Percentiles rank a stretch among this genome's conserved stretches.
Evolutionary conservation across 441 rosid species (phyloP).

Genomic region (Eruca vesicaria): DNA sequence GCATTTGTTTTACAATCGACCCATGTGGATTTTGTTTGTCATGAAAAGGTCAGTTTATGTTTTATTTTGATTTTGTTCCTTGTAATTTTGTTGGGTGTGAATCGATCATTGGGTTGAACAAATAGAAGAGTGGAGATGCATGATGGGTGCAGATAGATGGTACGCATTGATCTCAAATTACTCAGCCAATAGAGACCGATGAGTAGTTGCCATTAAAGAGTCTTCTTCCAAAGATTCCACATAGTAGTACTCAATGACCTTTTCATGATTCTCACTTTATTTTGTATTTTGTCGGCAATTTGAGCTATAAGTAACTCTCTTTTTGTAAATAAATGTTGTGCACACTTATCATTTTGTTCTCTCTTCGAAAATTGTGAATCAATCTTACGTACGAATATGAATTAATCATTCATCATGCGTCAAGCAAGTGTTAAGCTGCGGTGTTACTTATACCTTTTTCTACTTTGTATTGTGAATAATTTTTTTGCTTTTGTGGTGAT

Average conservation of each 20-base stretch:
- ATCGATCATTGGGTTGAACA: constrained; percentile 6
- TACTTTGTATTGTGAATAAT: not conserved
- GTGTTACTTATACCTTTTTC: not conserved
- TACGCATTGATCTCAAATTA: not conserved
- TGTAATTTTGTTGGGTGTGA: not conserved
- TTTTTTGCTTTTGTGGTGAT: not conserved
- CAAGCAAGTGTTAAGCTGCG: not conserved
- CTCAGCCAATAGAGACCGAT: constrained; percentile 19
- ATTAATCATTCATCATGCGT: not conserved
- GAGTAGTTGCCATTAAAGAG: constrained; percentile 6
- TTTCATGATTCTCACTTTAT: not conserved
- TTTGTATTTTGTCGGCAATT: not conserved
- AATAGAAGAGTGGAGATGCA: not conserved
- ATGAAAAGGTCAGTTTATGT: not conserved
- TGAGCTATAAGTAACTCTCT: not conserved
- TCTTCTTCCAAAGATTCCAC: constrained; percentile 13
- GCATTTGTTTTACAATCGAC: not conserved
- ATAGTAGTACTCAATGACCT: not conserved
- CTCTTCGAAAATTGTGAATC: not conserved
- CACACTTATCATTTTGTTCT: not conserved
- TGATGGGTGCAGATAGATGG: constrained; percentile 18
- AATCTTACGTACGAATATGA: not conserved
- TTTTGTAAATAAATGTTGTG: not conserved
- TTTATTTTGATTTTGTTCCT: not conserved
- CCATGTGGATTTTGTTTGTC: not conserved